phyloP scores from a whole-genome alignment of 345 rosid genomes.

The Carallia brachiata region DNA sequence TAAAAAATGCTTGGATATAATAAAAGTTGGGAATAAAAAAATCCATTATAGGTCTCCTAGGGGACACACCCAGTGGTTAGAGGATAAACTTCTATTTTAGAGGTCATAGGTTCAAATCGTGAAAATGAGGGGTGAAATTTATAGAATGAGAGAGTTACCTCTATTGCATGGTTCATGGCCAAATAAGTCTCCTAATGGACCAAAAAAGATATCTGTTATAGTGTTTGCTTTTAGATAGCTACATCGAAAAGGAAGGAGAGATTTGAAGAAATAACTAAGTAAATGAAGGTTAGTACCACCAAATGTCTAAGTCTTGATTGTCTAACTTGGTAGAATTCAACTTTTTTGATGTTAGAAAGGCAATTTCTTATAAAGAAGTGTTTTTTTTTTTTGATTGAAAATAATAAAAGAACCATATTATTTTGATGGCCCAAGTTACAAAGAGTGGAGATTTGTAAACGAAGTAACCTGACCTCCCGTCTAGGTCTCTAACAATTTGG shows the following conservation, averaged over 20 bases:
- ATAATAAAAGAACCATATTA: too few species aligned
- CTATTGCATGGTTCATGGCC: too few species aligned
- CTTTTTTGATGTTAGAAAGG: slow-evolving; percentile 18
- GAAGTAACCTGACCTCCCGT: not conserved
- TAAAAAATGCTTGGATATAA: slow-evolving; percentile 10
- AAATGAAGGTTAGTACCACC: not conserved
- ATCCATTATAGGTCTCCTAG: not conserved
- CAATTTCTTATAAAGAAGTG: slow-evolving; percentile 1
- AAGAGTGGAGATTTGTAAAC: not conserved
- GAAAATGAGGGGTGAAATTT: too few species aligned
- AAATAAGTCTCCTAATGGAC: too few species aligned
- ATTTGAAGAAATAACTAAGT: slow-evolving; percentile 5
- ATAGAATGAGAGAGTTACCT: too few species aligned
- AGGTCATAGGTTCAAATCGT: too few species aligned
- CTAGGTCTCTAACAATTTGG: too few species aligned
- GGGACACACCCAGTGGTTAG: too few species aligned
- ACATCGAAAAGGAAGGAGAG: slow-evolving; percentile 12
- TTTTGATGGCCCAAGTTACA: not conserved
- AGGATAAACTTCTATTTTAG: too few species aligned
- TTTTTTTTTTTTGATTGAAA: not conserved
- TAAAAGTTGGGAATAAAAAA: slow-evolving; percentile 3
- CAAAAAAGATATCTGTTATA: not conserved
- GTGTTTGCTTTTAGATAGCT: not conserved
- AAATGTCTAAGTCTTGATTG: slow-evolving; percentile 18
- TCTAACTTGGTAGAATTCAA: slow-evolving; percentile 19